A percentile compares a stretch with the other conserved stretches of the same genome.
Conservation (phyloP, 306 rosid species). For the Casuarina glauca region DNA sequence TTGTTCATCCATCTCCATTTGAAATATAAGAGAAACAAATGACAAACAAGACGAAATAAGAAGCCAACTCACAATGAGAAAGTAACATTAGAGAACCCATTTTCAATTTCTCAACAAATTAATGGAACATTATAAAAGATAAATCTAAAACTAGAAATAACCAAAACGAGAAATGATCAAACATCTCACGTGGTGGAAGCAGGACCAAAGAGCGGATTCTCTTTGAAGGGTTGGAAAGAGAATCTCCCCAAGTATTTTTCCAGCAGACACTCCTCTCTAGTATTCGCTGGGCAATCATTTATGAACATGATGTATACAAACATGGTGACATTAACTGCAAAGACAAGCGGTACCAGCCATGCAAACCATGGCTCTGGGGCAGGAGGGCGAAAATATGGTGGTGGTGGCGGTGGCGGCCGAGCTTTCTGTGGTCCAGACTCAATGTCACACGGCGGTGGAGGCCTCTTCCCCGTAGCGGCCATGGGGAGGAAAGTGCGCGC, state of each 20-base stretch:
- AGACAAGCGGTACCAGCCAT: slow-evolving; percentile 68
- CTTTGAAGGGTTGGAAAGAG: slow-evolving; percentile 69
- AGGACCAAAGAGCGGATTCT: slow-evolving; percentile 87
- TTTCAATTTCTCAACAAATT: neutral
- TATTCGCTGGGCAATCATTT: slow-evolving; percentile 61
- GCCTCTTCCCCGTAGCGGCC: slow-evolving; percentile 54
- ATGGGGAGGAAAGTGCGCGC: slow-evolving; percentile 2
- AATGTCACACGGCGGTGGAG: slow-evolving; percentile 39
- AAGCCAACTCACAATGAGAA: neutral
- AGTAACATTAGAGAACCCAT: neutral
- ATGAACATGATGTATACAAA: slow-evolving; percentile 59
- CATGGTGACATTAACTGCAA: slow-evolving; percentile 45
- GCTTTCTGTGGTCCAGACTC: slow-evolving; percentile 44
- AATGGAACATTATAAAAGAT: neutral
- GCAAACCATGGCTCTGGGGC: slow-evolving; percentile 51
- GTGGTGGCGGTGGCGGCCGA: slow-evolving; percentile 29
- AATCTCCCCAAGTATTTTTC: slow-evolving; percentile 43
- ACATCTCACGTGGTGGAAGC: slow-evolving; percentile 45
- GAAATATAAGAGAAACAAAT: too few relatives aligned
- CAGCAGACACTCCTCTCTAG: slow-evolving; percentile 39
- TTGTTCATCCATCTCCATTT: too few relatives aligned
- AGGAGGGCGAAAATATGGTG: slow-evolving; percentile 45
- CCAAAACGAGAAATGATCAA: neutral
- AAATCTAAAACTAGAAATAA: neutral
- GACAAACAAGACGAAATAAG: neutral